Base-by-base conservation (phyloP, 441 rosid species). In the Sinapis alba region DNA sequence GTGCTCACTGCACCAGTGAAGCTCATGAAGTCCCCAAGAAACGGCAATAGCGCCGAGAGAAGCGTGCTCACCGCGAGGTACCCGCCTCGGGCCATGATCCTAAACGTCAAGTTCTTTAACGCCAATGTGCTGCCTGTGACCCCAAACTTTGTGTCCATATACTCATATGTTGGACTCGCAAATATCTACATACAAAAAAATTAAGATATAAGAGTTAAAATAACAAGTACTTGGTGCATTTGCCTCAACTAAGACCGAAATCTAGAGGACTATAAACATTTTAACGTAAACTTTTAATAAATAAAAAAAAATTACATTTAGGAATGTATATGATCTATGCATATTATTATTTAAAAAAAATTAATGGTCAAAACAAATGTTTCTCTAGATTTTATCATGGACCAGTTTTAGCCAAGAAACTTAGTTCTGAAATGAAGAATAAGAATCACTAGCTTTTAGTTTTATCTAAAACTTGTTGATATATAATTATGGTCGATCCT, bases 81-180 rank as follows among this genome's bases (percentile, higher is more conserved):
- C 27, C 98, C 84, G 0, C 99, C 98, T 84, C 99, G 74, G 0
- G 94, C 91, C 11, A 75, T 28, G 23, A 91, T 50, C 65, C 97
- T 76, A 84, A 93, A 93, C 0, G 83, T n/a, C 76, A 92, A 65
- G 79, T 95, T 95, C 54, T 68, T 71, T 12, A 83, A 8, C 0
- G 86, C 83, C 19, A 89, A 60, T n/a, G 98, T 80, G 70, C 78
- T 87, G 58, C 99, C 99, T 56, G 72, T 84, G 61, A 91, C 75
- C 21, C 94, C 94, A 18, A 71, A 93, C 86, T 80, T 87, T 5
- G 98, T 93, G 81, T 95, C 97, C 86, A 93, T 67, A 56, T 78
- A 95, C 81, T 93, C 97, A 26, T 95, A 93, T 80, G 89, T 82
- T 43, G 98, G 97, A 77, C 97, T 93, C 0, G 99, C 99, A 73